phyloP scores from a whole-genome alignment of 306 rosid species.

The Phaseolus lunatus region DNA sequence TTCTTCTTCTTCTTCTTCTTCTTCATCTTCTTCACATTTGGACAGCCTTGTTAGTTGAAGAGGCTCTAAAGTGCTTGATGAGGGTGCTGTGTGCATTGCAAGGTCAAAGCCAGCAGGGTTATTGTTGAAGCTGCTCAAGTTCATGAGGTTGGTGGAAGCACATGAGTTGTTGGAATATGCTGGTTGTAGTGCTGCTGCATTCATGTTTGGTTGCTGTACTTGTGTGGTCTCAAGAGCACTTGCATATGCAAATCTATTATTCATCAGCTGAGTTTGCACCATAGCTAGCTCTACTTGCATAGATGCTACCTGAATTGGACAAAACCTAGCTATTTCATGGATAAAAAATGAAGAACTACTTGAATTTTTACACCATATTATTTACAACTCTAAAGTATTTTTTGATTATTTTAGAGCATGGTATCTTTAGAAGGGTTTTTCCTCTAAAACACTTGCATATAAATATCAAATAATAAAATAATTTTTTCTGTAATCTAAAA shows the following conservation, averaged over 20 bases:
- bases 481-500: too few relatives aligned
- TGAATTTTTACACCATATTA: not conserved
- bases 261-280: conserved; percentile 72
- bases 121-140: conserved; percentile 48
- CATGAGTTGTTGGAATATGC: conserved; percentile 73
- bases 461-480: too few relatives aligned
- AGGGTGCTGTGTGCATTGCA: conserved; percentile 53
- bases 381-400: too few relatives aligned
- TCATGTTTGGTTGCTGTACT: conserved; percentile 46
- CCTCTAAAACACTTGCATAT: too few relatives aligned
- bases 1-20: conserved; percentile 74
- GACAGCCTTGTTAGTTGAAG: conserved; percentile 55
- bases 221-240: conserved; percentile 59
- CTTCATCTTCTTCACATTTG: conserved; percentile 58
- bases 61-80: conserved; percentile 67
- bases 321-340: not conserved
- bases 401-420: too few relatives aligned
- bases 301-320: conserved; percentile 67
- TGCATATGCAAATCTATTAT: conserved; percentile 60
- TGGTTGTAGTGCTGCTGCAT: conserved; percentile 50
- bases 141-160: conserved; percentile 62
- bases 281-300: conserved; percentile 64
- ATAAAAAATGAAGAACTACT: not conserved
- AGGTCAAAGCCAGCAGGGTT: conserved; percentile 52
- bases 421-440: too few relatives aligned